Conservation (phyloP, 306 rosid genomes). For the Arachis hypogaea region DNA sequence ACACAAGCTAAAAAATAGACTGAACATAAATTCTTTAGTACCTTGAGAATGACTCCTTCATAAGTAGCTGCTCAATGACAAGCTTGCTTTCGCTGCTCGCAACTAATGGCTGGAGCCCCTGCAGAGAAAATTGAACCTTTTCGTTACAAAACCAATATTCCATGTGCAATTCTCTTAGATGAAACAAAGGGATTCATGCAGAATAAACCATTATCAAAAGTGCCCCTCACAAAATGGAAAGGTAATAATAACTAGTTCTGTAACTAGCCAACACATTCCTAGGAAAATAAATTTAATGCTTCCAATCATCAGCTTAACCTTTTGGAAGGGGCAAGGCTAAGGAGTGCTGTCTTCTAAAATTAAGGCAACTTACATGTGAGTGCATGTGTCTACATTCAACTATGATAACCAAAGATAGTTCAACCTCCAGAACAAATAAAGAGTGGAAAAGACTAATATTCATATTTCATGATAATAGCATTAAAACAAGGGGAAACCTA, state of each 20-base stretch:
- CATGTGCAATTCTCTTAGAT: constrained; percentile 11
- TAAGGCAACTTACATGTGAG: background rate
- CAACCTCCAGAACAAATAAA: constrained; percentile 1
- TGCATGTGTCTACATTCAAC: constrained; percentile 2
- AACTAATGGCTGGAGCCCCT: constrained; percentile 49
- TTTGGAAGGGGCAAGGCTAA: background rate
- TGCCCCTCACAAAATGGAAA: constrained; percentile 30
- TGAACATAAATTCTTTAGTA: constrained; percentile 36
- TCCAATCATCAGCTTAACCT: background rate
- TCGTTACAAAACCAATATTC: constrained; percentile 37
- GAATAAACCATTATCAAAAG: constrained; percentile 27
- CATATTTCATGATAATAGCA: background rate
- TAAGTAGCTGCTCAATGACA: constrained; percentile 67
- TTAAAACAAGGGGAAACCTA: background rate
- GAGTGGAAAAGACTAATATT: background rate
- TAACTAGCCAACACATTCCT: constrained; percentile 8
- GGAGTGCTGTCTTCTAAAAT: constrained; percentile 7
- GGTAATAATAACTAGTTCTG: constrained; percentile 14
- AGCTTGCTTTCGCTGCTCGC: constrained; percentile 55
- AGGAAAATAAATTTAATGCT: constrained; percentile 4
- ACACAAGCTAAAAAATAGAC: constrained; percentile 21
- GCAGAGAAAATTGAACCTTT: constrained; percentile 43
- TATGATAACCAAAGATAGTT: constrained; percentile 1
- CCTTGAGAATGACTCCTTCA: constrained; percentile 91
- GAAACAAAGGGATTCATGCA: constrained; percentile 30